phyloP scores from a whole-genome alignment of 441 rosid genomes.

The Aquilaria agallochum region DNA sequence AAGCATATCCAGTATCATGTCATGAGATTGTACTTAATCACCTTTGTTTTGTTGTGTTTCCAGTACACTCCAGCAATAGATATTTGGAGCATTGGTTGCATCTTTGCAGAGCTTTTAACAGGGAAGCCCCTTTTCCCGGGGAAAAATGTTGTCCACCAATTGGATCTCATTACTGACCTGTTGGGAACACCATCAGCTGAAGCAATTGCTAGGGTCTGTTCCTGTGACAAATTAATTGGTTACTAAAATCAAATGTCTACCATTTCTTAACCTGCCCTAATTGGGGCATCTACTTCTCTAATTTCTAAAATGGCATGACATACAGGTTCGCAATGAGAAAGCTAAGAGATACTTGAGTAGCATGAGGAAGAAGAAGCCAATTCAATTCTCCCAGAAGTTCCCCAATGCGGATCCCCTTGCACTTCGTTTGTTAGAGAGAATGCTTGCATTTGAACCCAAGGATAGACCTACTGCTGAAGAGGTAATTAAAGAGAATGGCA shows the following conservation, averaged over 20 bases:
- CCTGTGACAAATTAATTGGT: slow-evolving; percentile 7
- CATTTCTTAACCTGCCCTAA: too few relatives aligned
- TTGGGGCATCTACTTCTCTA: too few relatives aligned
- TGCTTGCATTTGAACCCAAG: slow-evolving; percentile 94
- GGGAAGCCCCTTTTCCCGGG: slow-evolving; percentile 98
- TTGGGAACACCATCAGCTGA: slow-evolving; percentile 92
- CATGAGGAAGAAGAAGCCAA: slow-evolving; percentile 87
- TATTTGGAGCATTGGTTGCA: slow-evolving; percentile 99
- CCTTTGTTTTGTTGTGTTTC: slow-evolving; percentile 11
- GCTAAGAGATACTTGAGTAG: slow-evolving; percentile 92
- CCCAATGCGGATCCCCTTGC: slow-evolving; percentile 92
- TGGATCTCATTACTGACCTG: slow-evolving; percentile 92
- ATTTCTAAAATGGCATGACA: slow-evolving; percentile 1
- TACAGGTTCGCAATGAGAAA: slow-evolving; percentile 93
- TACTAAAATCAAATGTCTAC: not conserved
- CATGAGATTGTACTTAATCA: not conserved
- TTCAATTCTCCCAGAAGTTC: slow-evolving; percentile 83
- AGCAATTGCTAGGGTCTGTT: slow-evolving; percentile 85
- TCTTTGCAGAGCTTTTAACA: slow-evolving; percentile 89
- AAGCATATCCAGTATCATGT: too few relatives aligned
- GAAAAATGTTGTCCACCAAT: slow-evolving; percentile 90
- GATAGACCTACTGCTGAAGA: slow-evolving; percentile 96
- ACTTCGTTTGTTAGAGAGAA: slow-evolving; percentile 77
- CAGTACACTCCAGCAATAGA: slow-evolving; percentile 99
- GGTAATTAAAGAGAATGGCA: slow-evolving; percentile 27